Evolutionary conservation across 108 stramenopile species (phyloP), one percentile per base, ranked within the genome.

Genomic region (Pseudonitzschia multiseries): DNA sequence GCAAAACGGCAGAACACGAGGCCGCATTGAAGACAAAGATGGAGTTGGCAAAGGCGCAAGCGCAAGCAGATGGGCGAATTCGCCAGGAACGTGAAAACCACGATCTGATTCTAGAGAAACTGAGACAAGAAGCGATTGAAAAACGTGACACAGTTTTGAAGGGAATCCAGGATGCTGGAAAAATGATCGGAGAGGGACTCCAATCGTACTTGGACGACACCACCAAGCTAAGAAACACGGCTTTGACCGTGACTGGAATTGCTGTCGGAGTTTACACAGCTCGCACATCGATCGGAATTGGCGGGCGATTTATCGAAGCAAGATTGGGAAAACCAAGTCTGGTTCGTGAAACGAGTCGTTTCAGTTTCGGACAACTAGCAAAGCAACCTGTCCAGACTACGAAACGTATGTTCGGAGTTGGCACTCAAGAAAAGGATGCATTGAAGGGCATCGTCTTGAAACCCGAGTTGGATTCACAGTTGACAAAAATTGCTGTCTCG

Each of bases 1-100:
- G 98, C 54, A 94, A 96, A 79, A 99, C 98, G 17, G 90, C 95
- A n/a, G 95, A 97, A 79, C 92, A 96, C 70, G 98, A 99, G 83
- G 98, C 98, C 0, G 94, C 95, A 40, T 78, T 93, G 9, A 81
- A 88, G n/a, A 93, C 90, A 10, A 90, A 89, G 71, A 94, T 91
- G 12, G 97, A 96, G 76, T 72, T 96, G 22, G 94, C 90, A 71
- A 93, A 91, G 73, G 93, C 93, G 31, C 83, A 87, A 48, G 96
- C 95, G 21, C 93, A 99, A 84, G 94, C 97, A 12, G 96, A 98
- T 77, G 98, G 97, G 12, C 81, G 96, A 21, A 97, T 97, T 69
- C 82, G 85, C 57, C 96, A 97, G 72, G 98, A 99, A 79, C 90
- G 98, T 41, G 81, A 90, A 65, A 99, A 98, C 78, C 97, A 98